Evolutionary conservation across 2,329 filamentous ascomycete species (phyloP).

Genomic region (Ophiosphaerella korrae): DNA sequence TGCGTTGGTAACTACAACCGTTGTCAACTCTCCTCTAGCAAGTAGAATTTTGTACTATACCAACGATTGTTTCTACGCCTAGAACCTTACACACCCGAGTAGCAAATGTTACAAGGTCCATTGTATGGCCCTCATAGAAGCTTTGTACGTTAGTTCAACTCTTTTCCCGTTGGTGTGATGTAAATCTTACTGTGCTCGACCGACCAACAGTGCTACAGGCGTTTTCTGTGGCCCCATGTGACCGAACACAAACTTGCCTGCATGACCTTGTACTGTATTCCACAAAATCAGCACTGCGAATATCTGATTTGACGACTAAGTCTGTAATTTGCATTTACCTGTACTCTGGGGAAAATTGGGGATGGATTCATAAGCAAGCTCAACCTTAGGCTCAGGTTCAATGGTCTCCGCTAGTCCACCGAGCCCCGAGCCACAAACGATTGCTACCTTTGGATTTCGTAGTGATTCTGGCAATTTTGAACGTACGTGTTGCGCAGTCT

Average conservation of each 20-base stretch:
- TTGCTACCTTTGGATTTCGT: conserved; percentile 62
- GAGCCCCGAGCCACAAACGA: conserved; percentile 69
- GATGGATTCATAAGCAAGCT: conserved; percentile 63
- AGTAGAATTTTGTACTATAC: conserved; percentile 41
- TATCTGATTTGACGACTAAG: not conserved
- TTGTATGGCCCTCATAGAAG: conserved; percentile 71
- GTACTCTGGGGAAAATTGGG: conserved; percentile 66
- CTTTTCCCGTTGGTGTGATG: not conserved
- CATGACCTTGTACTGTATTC: conserved; percentile 61
- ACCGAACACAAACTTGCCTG: conserved; percentile 68
- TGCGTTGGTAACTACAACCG: conserved; percentile 64
- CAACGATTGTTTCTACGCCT: conserved; percentile 64
- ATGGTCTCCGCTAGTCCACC: conserved; percentile 65
- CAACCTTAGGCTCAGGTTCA: conserved; percentile 55
- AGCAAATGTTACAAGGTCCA: conserved; percentile 67
- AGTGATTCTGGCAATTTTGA: conserved; percentile 55
- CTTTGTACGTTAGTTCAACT: conserved; percentile 45
- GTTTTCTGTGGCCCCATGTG: conserved; percentile 58
- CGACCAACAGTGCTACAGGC: conserved; percentile 67
- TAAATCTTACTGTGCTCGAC: conserved; percentile 64
- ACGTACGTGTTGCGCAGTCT: conserved; percentile 58
- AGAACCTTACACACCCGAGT: conserved; percentile 67
- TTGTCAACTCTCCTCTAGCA: conserved; percentile 16
- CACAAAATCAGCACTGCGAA: conserved; percentile 4
- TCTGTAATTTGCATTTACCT: conserved; percentile 51